phyloP scores from a whole-genome alignment of 1,139 yeast genomes.

The Kurtzmaniella quercitrusa region DNA sequence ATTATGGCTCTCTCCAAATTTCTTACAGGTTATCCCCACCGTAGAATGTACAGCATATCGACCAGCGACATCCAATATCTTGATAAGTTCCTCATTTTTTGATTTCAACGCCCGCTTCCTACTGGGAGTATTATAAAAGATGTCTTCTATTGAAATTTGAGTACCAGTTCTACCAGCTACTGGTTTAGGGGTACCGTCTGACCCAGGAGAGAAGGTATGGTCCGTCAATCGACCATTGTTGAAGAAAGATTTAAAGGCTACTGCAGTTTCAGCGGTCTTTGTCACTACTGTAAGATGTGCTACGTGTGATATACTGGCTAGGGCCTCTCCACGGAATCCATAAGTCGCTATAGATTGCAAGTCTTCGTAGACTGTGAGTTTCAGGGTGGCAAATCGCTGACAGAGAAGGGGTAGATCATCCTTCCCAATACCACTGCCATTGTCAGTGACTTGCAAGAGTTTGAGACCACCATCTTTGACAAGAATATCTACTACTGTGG shows the following conservation, averaged over 20 bases:
- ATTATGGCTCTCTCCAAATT: slow-evolving; percentile 62
- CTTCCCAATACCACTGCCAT: slow-evolving; percentile 46
- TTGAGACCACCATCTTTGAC: slow-evolving; percentile 55
- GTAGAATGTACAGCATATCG: slow-evolving; percentile 75
- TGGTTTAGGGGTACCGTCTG: slow-evolving; percentile 53
- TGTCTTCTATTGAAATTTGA: slow-evolving; percentile 77
- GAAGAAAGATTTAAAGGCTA: slow-evolving; percentile 70
- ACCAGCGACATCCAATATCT: slow-evolving; percentile 78
- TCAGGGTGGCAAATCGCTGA: slow-evolving; percentile 57
- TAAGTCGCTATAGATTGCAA: slow-evolving; percentile 46
- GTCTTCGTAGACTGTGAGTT: slow-evolving; percentile 46
- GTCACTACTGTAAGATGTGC: slow-evolving; percentile 73
- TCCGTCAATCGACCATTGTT: slow-evolving; percentile 56
- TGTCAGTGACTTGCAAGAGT: slow-evolving; percentile 49
- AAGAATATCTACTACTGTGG: slow-evolving; percentile 45
- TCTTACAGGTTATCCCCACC: slow-evolving; percentile 78
- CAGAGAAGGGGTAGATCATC: slow-evolving; percentile 47
- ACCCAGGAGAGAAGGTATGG: slow-evolving; percentile 25
- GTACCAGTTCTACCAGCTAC: slow-evolving; percentile 90
- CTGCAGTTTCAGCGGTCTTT: slow-evolving; percentile 52
- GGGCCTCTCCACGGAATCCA: slow-evolving; percentile 62
- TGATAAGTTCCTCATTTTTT: slow-evolving; percentile 69
- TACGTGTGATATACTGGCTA: slow-evolving; percentile 60
- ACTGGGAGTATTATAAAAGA: slow-evolving; percentile 85
- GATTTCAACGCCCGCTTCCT: slow-evolving; percentile 64